phyloP scores from a whole-genome alignment of 2,329 filamentous ascomycete species.

The Botrytis galanthina region DNA sequence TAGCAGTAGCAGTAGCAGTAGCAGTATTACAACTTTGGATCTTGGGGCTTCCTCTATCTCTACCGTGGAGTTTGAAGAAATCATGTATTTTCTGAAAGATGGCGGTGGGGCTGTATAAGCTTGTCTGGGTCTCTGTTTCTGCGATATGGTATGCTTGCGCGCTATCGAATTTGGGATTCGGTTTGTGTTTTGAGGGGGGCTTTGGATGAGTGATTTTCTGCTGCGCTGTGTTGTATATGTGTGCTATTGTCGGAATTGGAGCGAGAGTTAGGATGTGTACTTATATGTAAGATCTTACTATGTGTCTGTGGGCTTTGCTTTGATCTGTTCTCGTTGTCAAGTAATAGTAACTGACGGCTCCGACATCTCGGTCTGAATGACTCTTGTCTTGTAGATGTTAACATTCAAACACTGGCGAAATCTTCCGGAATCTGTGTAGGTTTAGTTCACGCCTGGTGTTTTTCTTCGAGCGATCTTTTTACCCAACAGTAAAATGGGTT shows the following conservation, averaged over 20 bases:
- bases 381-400: not conserved
- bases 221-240: not conserved
- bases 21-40: no score
- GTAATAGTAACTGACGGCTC: not conserved
- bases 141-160: not conserved
- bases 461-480: not conserved
- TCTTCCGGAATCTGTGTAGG: not conserved
- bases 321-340: not conserved
- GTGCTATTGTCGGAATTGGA: not conserved
- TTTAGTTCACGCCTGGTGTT: not conserved
- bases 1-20: no score
- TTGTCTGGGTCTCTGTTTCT: not conserved
- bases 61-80: no score
- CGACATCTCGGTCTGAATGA: not conserved
- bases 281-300: not conserved
- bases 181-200: not conserved
- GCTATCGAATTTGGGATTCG: not conserved
- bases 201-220: not conserved
- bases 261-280: accelerated
- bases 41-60: not conserved
- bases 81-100: no score
- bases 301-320: not conserved
- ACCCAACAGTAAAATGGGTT: not conserved
- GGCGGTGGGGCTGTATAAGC: no score
- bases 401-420: not conserved